Evolutionary conservation across 2,329 filamentous ascomycete genomes (phyloP).

Genomic region (Lachnellula arida): DNA sequence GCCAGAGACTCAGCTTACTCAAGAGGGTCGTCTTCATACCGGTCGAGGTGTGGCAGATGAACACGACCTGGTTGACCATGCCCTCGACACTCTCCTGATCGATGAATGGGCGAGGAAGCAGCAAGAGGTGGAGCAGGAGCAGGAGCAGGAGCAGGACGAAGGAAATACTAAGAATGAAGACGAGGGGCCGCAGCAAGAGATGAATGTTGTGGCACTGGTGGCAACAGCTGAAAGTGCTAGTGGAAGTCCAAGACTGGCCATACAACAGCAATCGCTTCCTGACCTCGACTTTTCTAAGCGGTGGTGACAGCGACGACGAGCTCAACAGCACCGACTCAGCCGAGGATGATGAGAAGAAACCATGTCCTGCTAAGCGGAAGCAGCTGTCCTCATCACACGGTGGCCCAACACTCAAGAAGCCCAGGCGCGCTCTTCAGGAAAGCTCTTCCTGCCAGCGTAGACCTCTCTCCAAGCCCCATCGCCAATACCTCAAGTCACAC

Average conservation of each 20-base stretch:
- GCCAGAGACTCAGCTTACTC: conserved; percentile 13
- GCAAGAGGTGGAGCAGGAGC: conserved; percentile 9
- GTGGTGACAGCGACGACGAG: conserved; percentile 12
- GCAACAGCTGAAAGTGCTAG: conserved; percentile 9
- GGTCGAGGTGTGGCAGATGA: conserved; percentile 13
- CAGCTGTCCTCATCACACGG: conserved; percentile 8
- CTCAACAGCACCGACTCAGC: conserved; percentile 8
- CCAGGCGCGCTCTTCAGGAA: no score
- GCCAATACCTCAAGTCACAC: conserved; percentile 4
- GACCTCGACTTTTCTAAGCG: conserved; percentile 10
- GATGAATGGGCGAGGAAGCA: conserved; percentile 7
- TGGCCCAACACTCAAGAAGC: conserved; percentile 9
- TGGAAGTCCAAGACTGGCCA: conserved; percentile 9
- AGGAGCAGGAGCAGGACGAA: no score
- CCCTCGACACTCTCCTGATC: conserved; percentile 4
- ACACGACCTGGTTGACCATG: conserved; percentile 10
- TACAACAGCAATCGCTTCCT: conserved; percentile 11
- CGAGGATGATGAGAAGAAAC: no score
- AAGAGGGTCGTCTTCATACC: conserved; percentile 12
- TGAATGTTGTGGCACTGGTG: conserved; percentile 9
- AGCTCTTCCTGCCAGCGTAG: conserved; percentile 2
- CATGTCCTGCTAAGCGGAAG: no score
- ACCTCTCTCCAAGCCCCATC: conserved; percentile 3
- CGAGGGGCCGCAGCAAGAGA: conserved; percentile 5
- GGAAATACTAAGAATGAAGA: conserved; percentile 4